These are phyloP conservation scores for Coemansia sp. DNA, from an alignment of 192 early-diverging fungal species.

Conservation along the genomic window DNA sequence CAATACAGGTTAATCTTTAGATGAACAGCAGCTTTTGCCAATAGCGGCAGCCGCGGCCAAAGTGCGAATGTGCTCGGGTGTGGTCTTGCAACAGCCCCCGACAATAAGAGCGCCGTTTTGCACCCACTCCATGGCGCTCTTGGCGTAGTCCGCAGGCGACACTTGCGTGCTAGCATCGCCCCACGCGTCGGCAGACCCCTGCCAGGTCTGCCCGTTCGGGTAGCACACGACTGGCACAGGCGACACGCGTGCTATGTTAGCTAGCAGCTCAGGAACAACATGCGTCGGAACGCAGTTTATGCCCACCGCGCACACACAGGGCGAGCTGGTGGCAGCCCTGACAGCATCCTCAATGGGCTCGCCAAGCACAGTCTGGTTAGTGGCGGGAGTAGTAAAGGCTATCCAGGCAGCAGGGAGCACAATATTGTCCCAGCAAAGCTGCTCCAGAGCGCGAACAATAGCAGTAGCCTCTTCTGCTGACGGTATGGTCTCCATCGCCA, in stretches of 20 bases:
- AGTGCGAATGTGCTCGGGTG: conserved; percentile 53
- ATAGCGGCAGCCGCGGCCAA: conserved; percentile 2
- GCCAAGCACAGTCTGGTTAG: conserved; percentile 49
- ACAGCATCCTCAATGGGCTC: conserved; percentile 56
- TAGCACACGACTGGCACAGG: conserved; percentile 57
- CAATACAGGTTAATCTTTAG: too few species aligned
- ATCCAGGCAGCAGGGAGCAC: conserved; percentile 59
- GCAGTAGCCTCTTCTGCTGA: conserved; percentile 59
- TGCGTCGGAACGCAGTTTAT: conserved; percentile 63
- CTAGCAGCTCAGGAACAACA: conserved; percentile 10
- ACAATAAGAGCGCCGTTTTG: conserved; percentile 52
- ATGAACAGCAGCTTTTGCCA: not conserved
- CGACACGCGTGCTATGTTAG: not conserved
- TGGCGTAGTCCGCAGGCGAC: conserved; percentile 40
- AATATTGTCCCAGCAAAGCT: conserved; percentile 12
- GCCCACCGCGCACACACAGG: conserved; percentile 58
- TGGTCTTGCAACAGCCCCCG: conserved; percentile 68
- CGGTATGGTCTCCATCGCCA: conserved; percentile 75
- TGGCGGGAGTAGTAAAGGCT: conserved; percentile 59
- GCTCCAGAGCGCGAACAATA: conserved; percentile 50
- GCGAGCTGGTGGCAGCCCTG: conserved; percentile 18
- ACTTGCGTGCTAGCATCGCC: conserved; percentile 10
- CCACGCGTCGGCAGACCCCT: conserved; percentile 41
- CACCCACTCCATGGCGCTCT: conserved; percentile 30
- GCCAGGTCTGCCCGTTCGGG: conserved; percentile 61